Conservation (phyloP, 1,139 yeast genomes). For the Zhuliangozyma parablackwelliae region DNA sequence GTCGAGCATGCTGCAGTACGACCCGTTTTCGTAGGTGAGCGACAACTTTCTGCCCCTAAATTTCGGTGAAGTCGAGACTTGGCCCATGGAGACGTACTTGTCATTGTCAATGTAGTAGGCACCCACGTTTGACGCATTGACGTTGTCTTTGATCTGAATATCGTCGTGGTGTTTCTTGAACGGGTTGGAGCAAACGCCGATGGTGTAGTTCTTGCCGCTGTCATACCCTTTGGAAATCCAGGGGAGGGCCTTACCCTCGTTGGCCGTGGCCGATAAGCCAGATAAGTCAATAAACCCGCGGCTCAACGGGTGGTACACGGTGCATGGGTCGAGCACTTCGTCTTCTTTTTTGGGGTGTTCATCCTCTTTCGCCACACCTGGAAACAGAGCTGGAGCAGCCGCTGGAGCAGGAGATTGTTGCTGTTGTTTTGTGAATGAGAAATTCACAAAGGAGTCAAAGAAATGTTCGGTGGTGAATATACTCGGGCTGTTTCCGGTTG, state of each 20-base stretch:
- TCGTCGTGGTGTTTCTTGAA: slow-evolving; percentile 33
- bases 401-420: not conserved
- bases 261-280: slow-evolving; percentile 41
- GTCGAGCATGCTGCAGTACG: slow-evolving; percentile 49
- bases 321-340: slow-evolving; percentile 41
- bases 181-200: slow-evolving; percentile 75
- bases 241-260: slow-evolving; percentile 43
- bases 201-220: slow-evolving; percentile 67
- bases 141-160: slow-evolving; percentile 31
- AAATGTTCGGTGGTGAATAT: slow-evolving; percentile 7
- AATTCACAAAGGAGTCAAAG: slow-evolving; percentile 18
- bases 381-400: not conserved
- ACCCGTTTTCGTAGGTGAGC: slow-evolving; percentile 68
- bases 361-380: slow-evolving; percentile 2
- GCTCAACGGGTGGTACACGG: slow-evolving; percentile 48
- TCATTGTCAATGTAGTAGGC: slow-evolving; percentile 60
- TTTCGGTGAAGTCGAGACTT: slow-evolving; percentile 52
- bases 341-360: slow-evolving; percentile 13
- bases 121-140: slow-evolving; percentile 54
- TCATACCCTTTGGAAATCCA: slow-evolving; percentile 75
- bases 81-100: slow-evolving; percentile 63
- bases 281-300: slow-evolving; percentile 55
- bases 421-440: slow-evolving; percentile 7
- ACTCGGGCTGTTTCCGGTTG: slow-evolving; percentile 1
- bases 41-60: slow-evolving; percentile 71